These are phyloP conservation scores for Dryas octopetala DNA, from an alignment of 306 rosid species.

Conservation along the genomic window DNA sequence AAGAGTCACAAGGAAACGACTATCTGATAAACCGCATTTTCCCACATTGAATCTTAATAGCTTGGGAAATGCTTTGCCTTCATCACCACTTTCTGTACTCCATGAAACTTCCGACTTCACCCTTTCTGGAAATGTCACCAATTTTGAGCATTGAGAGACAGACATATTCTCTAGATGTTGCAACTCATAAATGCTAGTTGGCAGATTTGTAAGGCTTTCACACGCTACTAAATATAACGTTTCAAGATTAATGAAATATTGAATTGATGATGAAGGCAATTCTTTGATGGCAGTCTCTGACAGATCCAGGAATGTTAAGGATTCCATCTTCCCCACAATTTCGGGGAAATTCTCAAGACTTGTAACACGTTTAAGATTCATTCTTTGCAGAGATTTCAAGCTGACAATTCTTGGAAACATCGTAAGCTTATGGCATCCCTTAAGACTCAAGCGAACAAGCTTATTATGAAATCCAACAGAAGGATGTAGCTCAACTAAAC, in stretches of 20 bases:
- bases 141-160: neutral
- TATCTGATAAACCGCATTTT: neutral
- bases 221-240: neutral
- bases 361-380: fast-evolving
- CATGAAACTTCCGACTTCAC: neutral
- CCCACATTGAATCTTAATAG: neutral
- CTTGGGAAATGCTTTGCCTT: neutral
- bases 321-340: neutral
- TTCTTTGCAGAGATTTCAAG: neutral
- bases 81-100: neutral
- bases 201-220: neutral
- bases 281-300: neutral
- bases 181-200: neutral
- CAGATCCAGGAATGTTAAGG: neutral
- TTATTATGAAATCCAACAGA: neutral
- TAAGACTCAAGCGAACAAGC: neutral
- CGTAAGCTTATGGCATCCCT: neutral
- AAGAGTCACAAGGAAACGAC: neutral
- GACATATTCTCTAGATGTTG: neutral
- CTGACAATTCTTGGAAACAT: neutral
- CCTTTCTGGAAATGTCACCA: neutral
- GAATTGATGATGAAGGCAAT: neutral
- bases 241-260: neutral
- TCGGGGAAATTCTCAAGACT: neutral
- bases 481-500: neutral